Base-by-base conservation (phyloP, 192 early-diverging fungal genomes). In the Backusella luteola region DNA sequence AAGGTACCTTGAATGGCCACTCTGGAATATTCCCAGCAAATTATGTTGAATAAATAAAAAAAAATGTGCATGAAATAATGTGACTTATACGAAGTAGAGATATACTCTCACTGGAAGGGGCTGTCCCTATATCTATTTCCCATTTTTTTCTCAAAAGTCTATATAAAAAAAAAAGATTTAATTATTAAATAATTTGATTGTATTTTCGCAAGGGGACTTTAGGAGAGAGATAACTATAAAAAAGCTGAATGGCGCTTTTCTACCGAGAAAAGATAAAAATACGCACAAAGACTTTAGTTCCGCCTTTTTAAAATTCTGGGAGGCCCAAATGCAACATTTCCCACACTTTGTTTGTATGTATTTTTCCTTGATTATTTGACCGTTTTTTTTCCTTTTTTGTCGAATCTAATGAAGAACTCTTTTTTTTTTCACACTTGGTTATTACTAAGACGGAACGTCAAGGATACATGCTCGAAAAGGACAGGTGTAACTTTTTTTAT, bases 1-100 rank as follows among this genome's bases (percentile, higher is more conserved):
- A 90, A 82, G 89, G 89, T 87, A 85, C 71, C 38, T 38, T 49
- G 26, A 44, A 42, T 44, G 59, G 63, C n/a, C 56, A 67, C 3
- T 23, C 63, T 21, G 74, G 74, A 67, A 75, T 75, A 42, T 75
- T 75, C 66, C 74, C 74, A 32, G 59, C 74, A 81, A 81, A 67
- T 41, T 67, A 71, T 79, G 38, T 76, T 23, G 29, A 63, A 49
- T n/a, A 49, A 17, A 14, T 44, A 3, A n/a, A 44, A 44, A 44
- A 44, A 17, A 1, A n/a, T 49, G 19, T 19, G 6, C 19, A 21
- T 49, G 46, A 49, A 49, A 0, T 49, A 49, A n/a, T 15, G 21
- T 49, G 46, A 49, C 19, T 21, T 49, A 49, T 49, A 49, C 19
- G n/a, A 49, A 49, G 21, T 49, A 49, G 17, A 49, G 5, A 6